Evolutionary conservation across 129 eudicot species (phyloP).

Genomic region (Sambucus nigra): DNA sequence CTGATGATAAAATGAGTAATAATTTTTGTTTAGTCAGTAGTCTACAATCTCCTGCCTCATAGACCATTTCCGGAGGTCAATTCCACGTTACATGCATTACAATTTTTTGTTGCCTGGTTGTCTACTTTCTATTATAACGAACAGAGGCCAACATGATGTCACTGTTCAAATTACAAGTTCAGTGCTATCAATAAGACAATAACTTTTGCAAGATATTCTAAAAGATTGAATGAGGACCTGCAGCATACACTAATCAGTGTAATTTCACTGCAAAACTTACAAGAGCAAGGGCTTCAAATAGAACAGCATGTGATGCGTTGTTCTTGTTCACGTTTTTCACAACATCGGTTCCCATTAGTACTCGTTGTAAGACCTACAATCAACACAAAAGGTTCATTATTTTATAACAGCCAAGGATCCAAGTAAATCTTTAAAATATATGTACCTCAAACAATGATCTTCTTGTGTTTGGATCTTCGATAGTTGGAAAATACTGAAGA

Average conservation of each 20-base stretch:
- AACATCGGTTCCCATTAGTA: conserved; percentile 96
- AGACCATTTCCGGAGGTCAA: no score
- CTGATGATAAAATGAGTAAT: no score
- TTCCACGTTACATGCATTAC: no score
- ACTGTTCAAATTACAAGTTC: background rate
- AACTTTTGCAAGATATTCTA: background rate
- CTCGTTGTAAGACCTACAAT: conserved; percentile 81
- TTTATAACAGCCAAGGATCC: background rate
- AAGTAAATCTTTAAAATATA: background rate
- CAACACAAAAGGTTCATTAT: conserved; percentile 6
- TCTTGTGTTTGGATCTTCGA: conserved; percentile 93
- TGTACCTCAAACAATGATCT: conserved; percentile 94
- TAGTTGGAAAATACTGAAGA: conserved; percentile 95
- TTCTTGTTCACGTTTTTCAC: conserved; percentile 99
- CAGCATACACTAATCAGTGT: background rate
- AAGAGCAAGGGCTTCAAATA: conserved; percentile 98
- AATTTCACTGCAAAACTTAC: conserved; percentile 43
- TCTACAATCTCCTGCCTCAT: no score
- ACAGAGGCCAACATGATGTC: background rate
- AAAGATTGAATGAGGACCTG: background rate
- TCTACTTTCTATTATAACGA: background rate
- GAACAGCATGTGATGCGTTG: conserved; percentile 98
- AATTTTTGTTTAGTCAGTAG: no score
- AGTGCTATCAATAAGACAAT: background rate
- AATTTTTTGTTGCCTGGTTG: background rate